phyloP scores from a whole-genome alignment of 2,329 filamentous ascomycete species.

The Aspergillus alliaceus region DNA sequence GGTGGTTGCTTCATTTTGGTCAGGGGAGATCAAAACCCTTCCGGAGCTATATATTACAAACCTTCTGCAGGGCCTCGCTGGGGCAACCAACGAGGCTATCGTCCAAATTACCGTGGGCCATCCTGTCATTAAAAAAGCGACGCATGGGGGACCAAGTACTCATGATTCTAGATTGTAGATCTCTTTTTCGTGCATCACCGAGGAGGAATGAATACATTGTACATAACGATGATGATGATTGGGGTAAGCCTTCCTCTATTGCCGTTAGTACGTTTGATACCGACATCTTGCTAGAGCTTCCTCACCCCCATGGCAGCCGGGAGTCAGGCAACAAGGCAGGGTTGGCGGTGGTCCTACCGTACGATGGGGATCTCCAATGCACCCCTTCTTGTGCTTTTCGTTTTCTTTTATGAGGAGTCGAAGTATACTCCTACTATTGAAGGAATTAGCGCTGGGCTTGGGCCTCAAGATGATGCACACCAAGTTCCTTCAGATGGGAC shows the following conservation, averaged over 20 bases:
- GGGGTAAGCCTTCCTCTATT: constrained; percentile 30
- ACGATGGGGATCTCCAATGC: constrained; percentile 35
- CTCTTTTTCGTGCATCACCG: constrained; percentile 53
- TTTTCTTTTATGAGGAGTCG: constrained; percentile 40
- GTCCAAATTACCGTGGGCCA: constrained; percentile 42
- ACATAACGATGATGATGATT: constrained; percentile 43
- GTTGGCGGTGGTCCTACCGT: constrained; percentile 38
- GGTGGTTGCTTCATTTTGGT: constrained; percentile 43
- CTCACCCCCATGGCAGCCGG: constrained; percentile 37
- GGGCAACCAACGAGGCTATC: constrained; percentile 42
- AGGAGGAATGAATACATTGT: constrained; percentile 53
- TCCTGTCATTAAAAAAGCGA: neutral
- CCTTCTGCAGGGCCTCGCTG: constrained; percentile 40
- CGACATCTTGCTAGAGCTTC: constrained; percentile 21
- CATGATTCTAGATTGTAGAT: constrained; percentile 39
- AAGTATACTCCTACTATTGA: constrained; percentile 28
- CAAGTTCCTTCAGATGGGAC: neutral
- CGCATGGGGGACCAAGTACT: neutral
- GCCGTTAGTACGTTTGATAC: neutral
- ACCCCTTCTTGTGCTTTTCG: constrained; percentile 28
- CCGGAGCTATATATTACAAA: constrained; percentile 49
- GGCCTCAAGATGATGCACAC: neutral
- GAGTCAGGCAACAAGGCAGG: constrained; percentile 31
- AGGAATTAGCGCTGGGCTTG: neutral
- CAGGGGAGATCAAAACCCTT: constrained; percentile 40